phyloP scores from a whole-genome alignment of 2,329 filamentous ascomycete genomes.

The Sporothrix phasma region DNA sequence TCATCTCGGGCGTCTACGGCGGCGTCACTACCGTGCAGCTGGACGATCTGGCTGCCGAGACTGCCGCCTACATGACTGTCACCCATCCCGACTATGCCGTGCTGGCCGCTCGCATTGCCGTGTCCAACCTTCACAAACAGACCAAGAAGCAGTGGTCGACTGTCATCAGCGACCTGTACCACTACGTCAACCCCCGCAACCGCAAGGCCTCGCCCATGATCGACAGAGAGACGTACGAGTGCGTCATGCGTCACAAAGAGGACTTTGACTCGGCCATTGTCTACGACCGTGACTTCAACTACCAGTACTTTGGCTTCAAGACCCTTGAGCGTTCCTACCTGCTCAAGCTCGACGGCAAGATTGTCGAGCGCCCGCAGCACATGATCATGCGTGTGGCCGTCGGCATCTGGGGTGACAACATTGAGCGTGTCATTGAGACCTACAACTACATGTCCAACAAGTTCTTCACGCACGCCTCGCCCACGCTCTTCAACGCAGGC shows the following conservation, averaged over 20 bases:
- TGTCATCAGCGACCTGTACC: conserved; percentile 84
- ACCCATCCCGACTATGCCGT: conserved; percentile 99
- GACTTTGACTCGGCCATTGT: conserved; percentile 98
- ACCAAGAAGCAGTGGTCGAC: conserved; percentile 99
- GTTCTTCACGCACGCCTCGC: conserved; percentile 96
- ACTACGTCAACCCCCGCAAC: conserved; percentile 96
- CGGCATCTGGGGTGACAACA: conserved; percentile 88
- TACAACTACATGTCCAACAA: conserved; percentile 99
- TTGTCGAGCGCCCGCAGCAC: conserved; percentile 94
- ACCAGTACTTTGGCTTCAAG: conserved; percentile 99
- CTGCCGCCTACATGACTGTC: conserved; percentile 98
- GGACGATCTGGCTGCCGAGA: conserved; percentile 95
- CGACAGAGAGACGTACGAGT: conserved; percentile 79
- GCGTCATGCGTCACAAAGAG: conserved; percentile 89
- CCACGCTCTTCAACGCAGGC: conserved; percentile 95
- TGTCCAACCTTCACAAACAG: conserved; percentile 99
- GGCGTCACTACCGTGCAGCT: conserved; percentile 94
- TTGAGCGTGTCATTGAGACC: conserved; percentile 91
- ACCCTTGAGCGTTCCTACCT: conserved; percentile 96
- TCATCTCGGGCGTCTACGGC: conserved; percentile 98
- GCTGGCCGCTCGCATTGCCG: conserved; percentile 93
- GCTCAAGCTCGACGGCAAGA: conserved; percentile 87
- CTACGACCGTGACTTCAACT: conserved; percentile 99
- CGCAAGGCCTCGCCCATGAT: conserved; percentile 82
- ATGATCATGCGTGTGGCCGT: conserved; percentile 99